A percentile compares a stretch with the other conserved stretches of the same genome.
Conservation (phyloP, 805 yeast genomes). For the Candida insectorum region DNA sequence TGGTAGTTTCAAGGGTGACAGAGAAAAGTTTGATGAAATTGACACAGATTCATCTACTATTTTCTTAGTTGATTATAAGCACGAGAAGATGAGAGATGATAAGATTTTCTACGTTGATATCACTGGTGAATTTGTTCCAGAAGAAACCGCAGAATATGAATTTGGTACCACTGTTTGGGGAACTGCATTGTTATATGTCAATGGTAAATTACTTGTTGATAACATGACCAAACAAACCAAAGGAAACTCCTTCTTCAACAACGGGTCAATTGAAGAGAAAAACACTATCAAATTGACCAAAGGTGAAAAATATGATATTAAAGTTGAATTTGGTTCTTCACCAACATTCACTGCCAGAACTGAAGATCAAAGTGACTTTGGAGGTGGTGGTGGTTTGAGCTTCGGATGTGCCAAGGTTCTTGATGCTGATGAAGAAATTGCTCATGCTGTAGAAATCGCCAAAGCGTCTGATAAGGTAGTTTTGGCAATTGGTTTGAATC, state of each 20-base stretch:
- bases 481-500: conserved; percentile 25
- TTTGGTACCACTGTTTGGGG: conserved; percentile 53
- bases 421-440: conserved; percentile 23
- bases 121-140: conserved; percentile 43
- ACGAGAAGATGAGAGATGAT: conserved; percentile 14
- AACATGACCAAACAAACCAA: conserved; percentile 49
- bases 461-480: conserved; percentile 29
- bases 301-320: conserved; percentile 43
- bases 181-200: conserved; percentile 51
- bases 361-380: conserved; percentile 11
- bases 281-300: conserved; percentile 34
- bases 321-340: conserved; percentile 46
- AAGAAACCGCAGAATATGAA: conserved; percentile 45
- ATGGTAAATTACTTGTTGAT: conserved; percentile 52
- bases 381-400: conserved; percentile 23
- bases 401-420: conserved; percentile 23
- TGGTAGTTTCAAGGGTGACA: conserved; percentile 11
- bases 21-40: conserved; percentile 16
- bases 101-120: conserved; percentile 41
- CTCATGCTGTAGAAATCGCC: conserved; percentile 22
- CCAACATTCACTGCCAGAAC: conserved; percentile 12
- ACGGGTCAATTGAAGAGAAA: conserved; percentile 48
- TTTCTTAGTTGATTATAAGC: conserved; percentile 20
- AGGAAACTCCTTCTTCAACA: conserved; percentile 48
- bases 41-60: conserved; percentile 15